phyloP scores from a whole-genome alignment of 2,329 filamentous ascomycete genomes.

The Diaporthe sp. region DNA sequence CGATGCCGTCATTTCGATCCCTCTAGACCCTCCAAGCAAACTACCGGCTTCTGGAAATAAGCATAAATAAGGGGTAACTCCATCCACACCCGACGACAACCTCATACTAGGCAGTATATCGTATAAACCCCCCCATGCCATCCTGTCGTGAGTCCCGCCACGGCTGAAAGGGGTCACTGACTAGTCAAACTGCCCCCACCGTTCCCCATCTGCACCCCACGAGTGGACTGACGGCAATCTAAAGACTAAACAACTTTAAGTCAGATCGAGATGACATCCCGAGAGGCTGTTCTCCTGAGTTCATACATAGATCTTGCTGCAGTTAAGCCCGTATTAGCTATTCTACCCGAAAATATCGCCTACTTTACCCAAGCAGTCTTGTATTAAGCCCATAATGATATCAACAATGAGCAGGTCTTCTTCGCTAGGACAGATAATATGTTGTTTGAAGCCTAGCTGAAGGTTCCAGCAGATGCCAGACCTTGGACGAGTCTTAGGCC shows the following conservation, averaged over 20 bases:
- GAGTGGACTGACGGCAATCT: constrained; percentile 1
- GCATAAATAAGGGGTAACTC: not conserved
- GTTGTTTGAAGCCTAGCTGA: no score
- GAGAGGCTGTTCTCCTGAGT: not conserved
- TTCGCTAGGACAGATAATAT: no score
- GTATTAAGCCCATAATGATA: not conserved
- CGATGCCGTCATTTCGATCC: not conserved
- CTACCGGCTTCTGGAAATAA: not conserved
- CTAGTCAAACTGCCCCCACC: not conserved
- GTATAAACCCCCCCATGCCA: not conserved
- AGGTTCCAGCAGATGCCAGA: no score
- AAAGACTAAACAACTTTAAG: not conserved
- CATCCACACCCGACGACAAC: not conserved
- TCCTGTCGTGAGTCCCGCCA: not conserved
- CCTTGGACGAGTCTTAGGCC: no score
- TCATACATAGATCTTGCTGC: not conserved
- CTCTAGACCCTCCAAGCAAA: not conserved
- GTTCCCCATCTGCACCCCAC: not conserved
- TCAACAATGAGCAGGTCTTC: not conserved
- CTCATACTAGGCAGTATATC: not conserved
- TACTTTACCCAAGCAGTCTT: not conserved
- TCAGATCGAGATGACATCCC: not conserved
- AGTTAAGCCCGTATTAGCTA: not conserved
- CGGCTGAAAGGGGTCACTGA: not conserved
- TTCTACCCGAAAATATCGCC: not conserved